phyloP scores from a whole-genome alignment of 2,329 filamentous ascomycete species.

The Alternaria hordeiaustralica region DNA sequence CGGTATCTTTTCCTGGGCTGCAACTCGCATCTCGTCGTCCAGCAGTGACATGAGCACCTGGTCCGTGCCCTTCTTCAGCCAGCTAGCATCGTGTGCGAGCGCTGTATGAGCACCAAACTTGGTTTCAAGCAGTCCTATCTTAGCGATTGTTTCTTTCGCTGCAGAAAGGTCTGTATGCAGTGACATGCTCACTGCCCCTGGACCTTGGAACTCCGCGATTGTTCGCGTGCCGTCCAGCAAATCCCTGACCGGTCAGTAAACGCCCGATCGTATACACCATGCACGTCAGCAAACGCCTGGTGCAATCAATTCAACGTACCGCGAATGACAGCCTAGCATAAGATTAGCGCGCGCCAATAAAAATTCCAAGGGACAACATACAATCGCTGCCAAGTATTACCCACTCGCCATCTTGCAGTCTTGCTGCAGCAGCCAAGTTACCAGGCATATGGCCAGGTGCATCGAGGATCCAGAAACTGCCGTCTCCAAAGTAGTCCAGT shows the following conservation, averaged over 20 bases:
- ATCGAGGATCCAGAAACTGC: constrained; percentile 49
- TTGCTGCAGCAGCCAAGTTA: constrained; percentile 47
- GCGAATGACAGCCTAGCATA: constrained; percentile 35
- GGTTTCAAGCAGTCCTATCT: constrained; percentile 32
- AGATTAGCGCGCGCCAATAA: neutral
- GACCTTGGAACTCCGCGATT: constrained; percentile 36
- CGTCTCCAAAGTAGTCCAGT: constrained; percentile 49
- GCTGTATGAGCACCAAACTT: constrained; percentile 35
- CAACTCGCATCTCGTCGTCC: constrained; percentile 31
- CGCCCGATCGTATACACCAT: neutral
- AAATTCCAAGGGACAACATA: neutral
- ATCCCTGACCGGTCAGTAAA: constrained; percentile 24
- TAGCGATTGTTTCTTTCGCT: constrained; percentile 36
- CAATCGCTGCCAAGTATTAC: constrained; percentile 44
- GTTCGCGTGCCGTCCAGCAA: constrained; percentile 37
- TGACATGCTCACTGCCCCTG: constrained; percentile 28
- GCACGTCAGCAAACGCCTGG: neutral
- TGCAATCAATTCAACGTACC: constrained; percentile 16
- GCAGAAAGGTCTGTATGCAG: constrained; percentile 36
- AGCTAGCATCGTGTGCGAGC: constrained; percentile 40
- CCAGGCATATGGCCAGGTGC: constrained; percentile 49
- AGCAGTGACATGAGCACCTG: constrained; percentile 38
- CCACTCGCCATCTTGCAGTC: constrained; percentile 35
- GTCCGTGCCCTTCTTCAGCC: constrained; percentile 36
- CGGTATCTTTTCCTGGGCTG: constrained; percentile 29